Evolutionary conservation across 805 yeast genomes (phyloP), one percentile per base, ranked within the genome.

Genomic region (Saturnispora kantuleensis): DNA sequence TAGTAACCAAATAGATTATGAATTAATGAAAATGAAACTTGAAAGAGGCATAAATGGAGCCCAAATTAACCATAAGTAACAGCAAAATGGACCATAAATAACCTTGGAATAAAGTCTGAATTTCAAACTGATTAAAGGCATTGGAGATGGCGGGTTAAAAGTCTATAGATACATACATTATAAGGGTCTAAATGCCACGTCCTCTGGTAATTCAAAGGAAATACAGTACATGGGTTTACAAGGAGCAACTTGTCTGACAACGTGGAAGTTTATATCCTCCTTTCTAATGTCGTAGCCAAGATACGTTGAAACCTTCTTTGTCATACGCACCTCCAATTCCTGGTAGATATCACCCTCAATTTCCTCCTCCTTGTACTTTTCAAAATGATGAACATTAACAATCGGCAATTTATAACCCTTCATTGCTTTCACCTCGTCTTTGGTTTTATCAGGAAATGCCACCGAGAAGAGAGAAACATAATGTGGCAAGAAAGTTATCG

Each of bases 171-270:
- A 30, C 11, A 8, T 17, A 17, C 9, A 11, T 26, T 42, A 32
- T 8, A 43, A 2, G 5, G 46, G 42, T 38, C 46, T 43, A 43
- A 79, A 80, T 7, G 84, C 86, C 43, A 81, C 78, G 47, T 72
- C 77, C 52, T 69, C 71, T 0, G 95, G 94, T 30, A 93, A 69
- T 55, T 63, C 62, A 63, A 89, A 89, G 6, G 88, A 70, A 3
- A 87, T 84, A 64, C 97, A 87, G 59, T 76, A 89, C 98, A 93
- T 93, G 31, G 90, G 90, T 58, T 93, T 93, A 5, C 97, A 86
- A 4, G 98, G 98, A 1, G 98, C 90, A 7, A 93, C 98, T 59
- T 80, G 81, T 58, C 99, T 77, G 9, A 93, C 98, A 51, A 82
- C 66, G 56, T 90, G 97, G 63, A 90, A 84, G 0, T 64, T 56